Percentiles rank a stretch among this genome's conserved stretches.
Conservation (phyloP, 2,329 filamentous ascomycete genomes). For the Byssochlamys sp. region DNA sequence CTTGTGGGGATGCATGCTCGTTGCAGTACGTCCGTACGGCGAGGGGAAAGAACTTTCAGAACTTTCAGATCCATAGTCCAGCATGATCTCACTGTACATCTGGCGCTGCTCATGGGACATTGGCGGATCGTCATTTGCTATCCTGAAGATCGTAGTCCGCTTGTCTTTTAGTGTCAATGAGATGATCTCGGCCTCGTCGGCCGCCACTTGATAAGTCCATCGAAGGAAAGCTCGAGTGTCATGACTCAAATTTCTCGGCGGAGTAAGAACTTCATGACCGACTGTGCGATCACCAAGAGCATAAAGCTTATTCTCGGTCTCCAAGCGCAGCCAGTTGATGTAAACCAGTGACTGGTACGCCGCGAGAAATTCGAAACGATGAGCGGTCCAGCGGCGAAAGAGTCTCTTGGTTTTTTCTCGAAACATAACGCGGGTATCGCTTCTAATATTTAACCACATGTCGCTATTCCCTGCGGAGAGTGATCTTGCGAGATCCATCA, state of each 20-base stretch:
- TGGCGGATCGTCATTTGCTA: not conserved
- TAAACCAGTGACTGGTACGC: conserved; percentile 4
- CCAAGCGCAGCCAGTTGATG: conserved; percentile 17
- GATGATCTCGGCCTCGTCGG: not conserved
- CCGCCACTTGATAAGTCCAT: conserved; percentile 2
- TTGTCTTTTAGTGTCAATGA: not conserved
- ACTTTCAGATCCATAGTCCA: not conserved
- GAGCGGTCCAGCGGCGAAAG: not conserved
- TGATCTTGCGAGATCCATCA: conserved; percentile 3
- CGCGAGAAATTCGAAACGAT: conserved; percentile 3
- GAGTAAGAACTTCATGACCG: conserved; percentile 10
- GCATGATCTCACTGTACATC: not conserved
- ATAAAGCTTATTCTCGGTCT: conserved; percentile 12
- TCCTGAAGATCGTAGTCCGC: not conserved
- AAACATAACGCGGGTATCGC: not conserved
- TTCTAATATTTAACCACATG: not conserved
- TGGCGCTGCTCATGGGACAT: not conserved
- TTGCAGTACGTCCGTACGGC: not conserved
- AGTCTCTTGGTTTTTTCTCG: not conserved
- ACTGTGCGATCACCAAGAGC: conserved; percentile 8
- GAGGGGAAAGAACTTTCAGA: not conserved
- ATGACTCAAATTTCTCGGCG: conserved; percentile 14
- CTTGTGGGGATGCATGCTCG: not conserved
- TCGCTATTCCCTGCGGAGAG: not conserved
- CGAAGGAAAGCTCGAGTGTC: conserved; percentile 9